Evolutionary conservation across 2,329 filamentous ascomycete species (phyloP), one percentile per base, ranked within the genome.

Genomic region (Pseudocercospora crystallina): DNA sequence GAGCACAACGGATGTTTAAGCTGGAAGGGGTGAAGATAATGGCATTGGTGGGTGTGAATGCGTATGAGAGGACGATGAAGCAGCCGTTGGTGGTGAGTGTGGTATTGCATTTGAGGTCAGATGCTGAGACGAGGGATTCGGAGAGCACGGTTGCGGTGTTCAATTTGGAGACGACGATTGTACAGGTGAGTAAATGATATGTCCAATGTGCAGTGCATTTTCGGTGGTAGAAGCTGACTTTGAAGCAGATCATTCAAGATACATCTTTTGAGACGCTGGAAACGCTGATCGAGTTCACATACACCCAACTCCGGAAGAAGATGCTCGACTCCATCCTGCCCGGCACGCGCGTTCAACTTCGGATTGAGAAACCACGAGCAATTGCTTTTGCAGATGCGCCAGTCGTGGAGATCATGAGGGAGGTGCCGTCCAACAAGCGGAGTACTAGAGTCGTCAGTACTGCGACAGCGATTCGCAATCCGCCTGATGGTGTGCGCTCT

Each of bases 361-460:
- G 74, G 17, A 71, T 90, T 44, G 83, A 84, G 69, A 90, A 90
- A 71, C 87, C 87, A 2, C 82, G 85, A 10, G 87, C 87, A 0
- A 84, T 90, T 14, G 80, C 83, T 0, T 81, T 86, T 61, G 87
- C 87, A 2, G 86, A 89, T 57, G 84, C 83, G 9, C 85, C 87
- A 0, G 76, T 79, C 4, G 82, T 90, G 5, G 85, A 89, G 66
- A 75, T 85, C 32, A 61, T 62, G 5, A 42, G 61, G 17, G 51
- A 51, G 17, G 56, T 60, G 32, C 53, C 57, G 11, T 20, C 14
- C n/a, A 43, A 46, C n/a, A 46, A 42, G 48, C 26, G 36, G 15
- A 20, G 32, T 10, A 51, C 44, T 12, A 39, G 35, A 13, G 32
- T 40, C 20, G 32, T 40, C 20, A 41, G 43, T 15, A 37, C 39